Conservation (phyloP, 164 flowering plant genomes). For the Protea cynaroides region DNA sequence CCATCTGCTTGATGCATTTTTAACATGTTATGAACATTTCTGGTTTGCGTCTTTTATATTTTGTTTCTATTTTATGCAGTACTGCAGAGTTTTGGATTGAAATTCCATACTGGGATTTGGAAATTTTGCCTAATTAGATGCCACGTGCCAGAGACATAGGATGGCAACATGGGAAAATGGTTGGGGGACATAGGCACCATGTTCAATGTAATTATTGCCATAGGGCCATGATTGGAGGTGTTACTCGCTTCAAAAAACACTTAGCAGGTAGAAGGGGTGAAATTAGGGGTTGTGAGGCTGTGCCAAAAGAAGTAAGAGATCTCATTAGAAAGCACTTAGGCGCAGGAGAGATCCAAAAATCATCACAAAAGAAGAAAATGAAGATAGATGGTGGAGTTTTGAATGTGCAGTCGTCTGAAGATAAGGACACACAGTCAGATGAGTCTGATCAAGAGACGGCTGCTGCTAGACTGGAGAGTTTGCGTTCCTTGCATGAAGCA, state of each 20-base stretch:
- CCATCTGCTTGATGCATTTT: neutral
- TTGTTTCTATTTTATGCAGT: constrained; percentile 1
- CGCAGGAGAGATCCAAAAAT: constrained; percentile 16
- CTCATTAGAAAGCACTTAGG: constrained; percentile 25
- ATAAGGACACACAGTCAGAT: constrained; percentile 27
- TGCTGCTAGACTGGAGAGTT: constrained; percentile 25
- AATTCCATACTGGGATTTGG: neutral
- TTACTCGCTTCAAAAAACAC: constrained; percentile 36
- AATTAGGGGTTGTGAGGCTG: constrained; percentile 32
- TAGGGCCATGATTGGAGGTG: constrained; percentile 32
- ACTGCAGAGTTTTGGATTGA: constrained; percentile 6
- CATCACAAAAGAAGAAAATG: constrained; percentile 16
- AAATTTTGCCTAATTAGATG: constrained; percentile 11
- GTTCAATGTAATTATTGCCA: constrained; percentile 30
- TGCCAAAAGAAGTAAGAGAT: constrained; percentile 29
- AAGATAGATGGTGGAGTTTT: constrained; percentile 10
- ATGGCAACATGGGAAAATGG: constrained; percentile 34
- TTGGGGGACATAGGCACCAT: constrained; percentile 38
- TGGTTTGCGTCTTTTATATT: neutral
- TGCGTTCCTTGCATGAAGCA: constrained; percentile 21
- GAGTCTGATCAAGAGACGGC: constrained; percentile 27
- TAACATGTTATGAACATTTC: neutral
- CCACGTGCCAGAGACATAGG: constrained; percentile 37
- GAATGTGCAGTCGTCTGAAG: constrained; percentile 15
- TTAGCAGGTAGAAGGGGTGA: constrained; percentile 31